Conservation (phyloP, 352 stramenopile species). For the Plasmopara viticola region DNA sequence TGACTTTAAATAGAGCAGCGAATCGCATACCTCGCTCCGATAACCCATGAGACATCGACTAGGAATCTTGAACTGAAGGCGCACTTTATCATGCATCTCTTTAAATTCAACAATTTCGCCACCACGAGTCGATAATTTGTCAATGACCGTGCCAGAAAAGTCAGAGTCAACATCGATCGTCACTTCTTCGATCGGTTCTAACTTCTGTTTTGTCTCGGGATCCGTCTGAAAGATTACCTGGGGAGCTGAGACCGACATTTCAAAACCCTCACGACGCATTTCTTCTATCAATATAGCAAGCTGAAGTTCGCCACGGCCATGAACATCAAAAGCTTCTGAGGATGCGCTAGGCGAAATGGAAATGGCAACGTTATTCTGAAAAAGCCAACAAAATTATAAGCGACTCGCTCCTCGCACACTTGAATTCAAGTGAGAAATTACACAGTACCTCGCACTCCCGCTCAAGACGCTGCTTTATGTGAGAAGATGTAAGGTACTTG, state of each 20-base stretch:
- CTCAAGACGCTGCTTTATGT: slow-evolving; percentile 91
- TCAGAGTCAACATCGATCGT: slow-evolving; percentile 96
- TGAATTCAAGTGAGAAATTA: neutral
- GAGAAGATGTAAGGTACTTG: slow-evolving; percentile 94
- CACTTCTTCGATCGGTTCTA: slow-evolving; percentile 90
- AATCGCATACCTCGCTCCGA: slow-evolving; percentile 62
- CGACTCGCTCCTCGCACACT: neutral
- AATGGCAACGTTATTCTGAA: slow-evolving; percentile 97
- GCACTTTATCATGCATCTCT: slow-evolving; percentile 89
- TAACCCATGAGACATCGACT: slow-evolving; percentile 96
- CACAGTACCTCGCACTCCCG: slow-evolving; percentile 85
- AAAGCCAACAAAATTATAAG: slow-evolving; percentile 5
- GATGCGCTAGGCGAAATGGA: slow-evolving; percentile 83
- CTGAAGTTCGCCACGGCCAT: slow-evolving; percentile 95
- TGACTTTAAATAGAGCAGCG: neutral
- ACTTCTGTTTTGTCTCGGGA: slow-evolving; percentile 79
- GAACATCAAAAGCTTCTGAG: slow-evolving; percentile 92
- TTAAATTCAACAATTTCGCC: slow-evolving; percentile 90
- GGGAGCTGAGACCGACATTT: slow-evolving; percentile 96
- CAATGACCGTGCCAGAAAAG: slow-evolving; percentile 95
- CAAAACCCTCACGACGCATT: slow-evolving; percentile 97
- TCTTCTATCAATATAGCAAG: slow-evolving; percentile 98
- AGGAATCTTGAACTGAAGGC: slow-evolving; percentile 95
- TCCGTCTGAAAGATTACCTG: slow-evolving; percentile 91
- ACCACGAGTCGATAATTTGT: slow-evolving; percentile 93